A percentile compares a stretch with the other conserved stretches of the same genome.
Conservation (phyloP, 1,284 basidiomycete genomes). For the Austroboletus niveus region DNA sequence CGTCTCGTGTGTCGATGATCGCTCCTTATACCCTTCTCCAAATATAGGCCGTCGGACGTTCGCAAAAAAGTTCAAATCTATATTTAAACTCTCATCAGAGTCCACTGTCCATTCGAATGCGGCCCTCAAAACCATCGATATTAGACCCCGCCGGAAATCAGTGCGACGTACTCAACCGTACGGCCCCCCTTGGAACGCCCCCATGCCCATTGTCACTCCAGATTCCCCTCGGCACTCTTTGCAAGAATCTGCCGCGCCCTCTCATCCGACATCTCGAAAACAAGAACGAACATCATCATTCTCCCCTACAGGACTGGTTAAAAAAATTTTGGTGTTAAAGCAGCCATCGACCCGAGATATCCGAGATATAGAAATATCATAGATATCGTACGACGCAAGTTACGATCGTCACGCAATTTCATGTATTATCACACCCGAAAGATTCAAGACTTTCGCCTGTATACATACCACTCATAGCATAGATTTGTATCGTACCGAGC, state of each 20-base stretch:
- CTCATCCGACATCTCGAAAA: not conserved
- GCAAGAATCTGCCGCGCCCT: not conserved
- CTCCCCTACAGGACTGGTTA: constrained; percentile 19
- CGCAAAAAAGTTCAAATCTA: constrained; percentile 20
- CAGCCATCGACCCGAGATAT: constrained; percentile 2
- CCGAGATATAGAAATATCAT: too few species aligned
- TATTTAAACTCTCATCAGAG: constrained; percentile 21
- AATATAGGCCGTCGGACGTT: constrained; percentile 11
- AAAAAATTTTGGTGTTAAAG: constrained; percentile 21
- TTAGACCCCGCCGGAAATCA: constrained; percentile 17
- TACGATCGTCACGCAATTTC: too few species aligned
- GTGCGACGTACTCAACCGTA: constrained; percentile 42
- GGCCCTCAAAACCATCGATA: not conserved
- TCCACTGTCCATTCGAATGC: constrained; percentile 6
- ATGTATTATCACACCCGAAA: too few species aligned
- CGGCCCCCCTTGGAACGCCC: constrained; percentile 40
- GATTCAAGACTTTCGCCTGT: too few species aligned
- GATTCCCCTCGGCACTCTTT: constrained; percentile 6
- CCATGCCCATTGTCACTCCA: constrained; percentile 28
- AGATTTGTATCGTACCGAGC: too few species aligned
- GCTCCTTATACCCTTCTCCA: not conserved
- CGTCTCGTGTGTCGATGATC: not conserved
- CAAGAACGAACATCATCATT: too few species aligned
- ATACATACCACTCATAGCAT: too few species aligned
- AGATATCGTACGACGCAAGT: too few species aligned